A percentile compares a stretch with the other conserved stretches of the same genome.
These are phyloP conservation scores for Ustulina deusta DNA, from an alignment of 2,329 filamentous ascomycete species.

Conservation along the genomic window DNA sequence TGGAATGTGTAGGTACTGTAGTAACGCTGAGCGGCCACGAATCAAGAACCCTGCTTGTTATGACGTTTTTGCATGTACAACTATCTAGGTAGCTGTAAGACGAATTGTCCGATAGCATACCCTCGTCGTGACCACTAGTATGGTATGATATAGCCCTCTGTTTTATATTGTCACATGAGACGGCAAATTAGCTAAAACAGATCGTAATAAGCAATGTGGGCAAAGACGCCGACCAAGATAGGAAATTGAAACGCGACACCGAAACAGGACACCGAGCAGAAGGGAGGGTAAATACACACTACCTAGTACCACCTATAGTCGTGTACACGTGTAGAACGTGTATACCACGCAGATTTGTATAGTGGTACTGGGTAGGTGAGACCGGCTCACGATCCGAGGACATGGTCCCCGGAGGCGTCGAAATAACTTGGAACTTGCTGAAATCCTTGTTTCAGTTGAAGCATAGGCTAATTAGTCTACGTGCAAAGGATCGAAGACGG, in stretches of 20 bases:
- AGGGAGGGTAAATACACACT: slow-evolving; percentile 24
- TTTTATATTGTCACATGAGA: too few species aligned
- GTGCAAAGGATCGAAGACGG: not conserved
- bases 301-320: too few species aligned
- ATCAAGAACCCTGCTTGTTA: not conserved
- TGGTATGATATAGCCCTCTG: too few species aligned
- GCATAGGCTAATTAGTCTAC: not conserved
- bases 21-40: not conserved
- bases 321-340: too few species aligned
- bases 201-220: not conserved
- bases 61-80: slow-evolving; percentile 3
- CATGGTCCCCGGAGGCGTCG: slow-evolving; percentile 17
- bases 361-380: not conserved
- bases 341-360: not conserved
- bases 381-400: slow-evolving; percentile 29
- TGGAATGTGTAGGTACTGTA: not conserved
- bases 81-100: not conserved
- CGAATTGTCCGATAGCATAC: not conserved
- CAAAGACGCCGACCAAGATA: not conserved
- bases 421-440: slow-evolving; percentile 10
- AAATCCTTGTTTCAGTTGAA: slow-evolving; percentile 14
- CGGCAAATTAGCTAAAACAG: too few species aligned
- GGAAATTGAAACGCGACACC: not conserved
- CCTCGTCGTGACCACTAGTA: not conserved
- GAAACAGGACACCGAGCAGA: not conserved